A percentile compares a stretch with the other conserved stretches of the same genome.
These are phyloP conservation scores for Leishmania aethiopica DNA, from an alignment of 208 protist species.

Conservation along the genomic window DNA sequence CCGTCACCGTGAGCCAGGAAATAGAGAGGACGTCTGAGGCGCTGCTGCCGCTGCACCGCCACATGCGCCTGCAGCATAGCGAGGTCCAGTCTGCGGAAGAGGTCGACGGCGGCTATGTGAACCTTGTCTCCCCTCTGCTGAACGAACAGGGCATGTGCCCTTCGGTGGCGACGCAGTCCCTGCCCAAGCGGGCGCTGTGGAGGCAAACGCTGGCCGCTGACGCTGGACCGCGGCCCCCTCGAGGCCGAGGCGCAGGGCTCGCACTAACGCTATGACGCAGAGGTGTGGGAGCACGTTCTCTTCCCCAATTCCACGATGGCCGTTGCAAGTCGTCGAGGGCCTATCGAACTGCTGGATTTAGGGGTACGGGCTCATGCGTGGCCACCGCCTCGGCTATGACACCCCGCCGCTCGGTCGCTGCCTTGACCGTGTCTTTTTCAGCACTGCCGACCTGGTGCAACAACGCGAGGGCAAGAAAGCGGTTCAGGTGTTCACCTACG, in stretches of 20 bases:
- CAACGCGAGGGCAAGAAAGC: constrained; percentile 36
- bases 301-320: constrained; percentile 37
- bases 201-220: constrained; percentile 39
- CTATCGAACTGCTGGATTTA: constrained; percentile 38
- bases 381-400: constrained; percentile 34
- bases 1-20: constrained; percentile 26
- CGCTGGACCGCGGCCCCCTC: constrained; percentile 41
- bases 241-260: constrained; percentile 42
- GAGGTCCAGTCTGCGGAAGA: constrained; percentile 28
- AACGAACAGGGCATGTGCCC: constrained; percentile 25
- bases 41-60: constrained; percentile 18
- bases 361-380: constrained; percentile 31
- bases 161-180: constrained; percentile 36
- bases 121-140: constrained; percentile 37
- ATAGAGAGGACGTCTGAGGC: constrained; percentile 22
- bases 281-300: constrained; percentile 33
- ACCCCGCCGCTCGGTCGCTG: constrained; percentile 33
- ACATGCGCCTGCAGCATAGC: constrained; percentile 14
- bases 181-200: constrained; percentile 43
- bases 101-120: constrained; percentile 43
- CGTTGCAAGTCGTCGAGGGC: constrained; percentile 34
- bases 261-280: constrained; percentile 25
- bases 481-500: constrained; percentile 39
- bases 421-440: constrained; percentile 44
- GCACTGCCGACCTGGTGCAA: constrained; percentile 41